phyloP scores from a whole-genome alignment of 2,329 filamentous ascomycete species.

The Epichloe scottii region DNA sequence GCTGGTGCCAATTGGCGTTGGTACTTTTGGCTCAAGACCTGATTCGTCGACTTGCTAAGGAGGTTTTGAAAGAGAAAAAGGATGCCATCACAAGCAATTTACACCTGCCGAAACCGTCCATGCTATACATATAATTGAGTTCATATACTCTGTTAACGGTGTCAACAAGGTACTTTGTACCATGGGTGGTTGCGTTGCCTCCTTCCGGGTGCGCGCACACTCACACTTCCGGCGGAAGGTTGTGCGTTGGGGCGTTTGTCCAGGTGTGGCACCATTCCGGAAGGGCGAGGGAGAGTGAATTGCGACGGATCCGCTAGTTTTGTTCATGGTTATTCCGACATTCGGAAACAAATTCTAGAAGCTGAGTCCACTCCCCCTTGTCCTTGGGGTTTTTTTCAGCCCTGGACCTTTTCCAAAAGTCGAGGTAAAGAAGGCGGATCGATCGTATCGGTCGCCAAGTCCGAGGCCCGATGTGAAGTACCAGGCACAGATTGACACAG shows the following conservation, averaged over 20 bases:
- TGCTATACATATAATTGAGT: no score
- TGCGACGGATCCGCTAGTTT: background rate
- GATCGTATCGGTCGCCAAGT: background rate
- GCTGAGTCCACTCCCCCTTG: background rate
- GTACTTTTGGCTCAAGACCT: background rate
- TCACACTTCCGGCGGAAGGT: background rate
- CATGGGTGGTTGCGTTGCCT: no score
- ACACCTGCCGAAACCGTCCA: no score
- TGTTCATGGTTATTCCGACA: background rate
- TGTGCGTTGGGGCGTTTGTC: background rate
- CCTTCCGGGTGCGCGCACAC: background rate
- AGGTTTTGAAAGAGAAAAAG: background rate
- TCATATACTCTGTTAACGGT: no score
- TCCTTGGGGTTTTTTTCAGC: no score
- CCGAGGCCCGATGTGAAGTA: background rate
- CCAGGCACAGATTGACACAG: no score
- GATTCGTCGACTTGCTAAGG: background rate
- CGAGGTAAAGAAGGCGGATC: background rate
- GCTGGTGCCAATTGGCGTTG: background rate
- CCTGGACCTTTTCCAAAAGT: background rate
- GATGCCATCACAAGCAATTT: background rate
- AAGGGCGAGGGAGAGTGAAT: no score
- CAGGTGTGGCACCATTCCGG: background rate
- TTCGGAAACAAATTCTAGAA: constrained; percentile 1
- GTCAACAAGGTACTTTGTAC: no score